Base-by-base conservation (phyloP, 1,284 basidiomycete species). In the Heterobasidion occidentale region DNA sequence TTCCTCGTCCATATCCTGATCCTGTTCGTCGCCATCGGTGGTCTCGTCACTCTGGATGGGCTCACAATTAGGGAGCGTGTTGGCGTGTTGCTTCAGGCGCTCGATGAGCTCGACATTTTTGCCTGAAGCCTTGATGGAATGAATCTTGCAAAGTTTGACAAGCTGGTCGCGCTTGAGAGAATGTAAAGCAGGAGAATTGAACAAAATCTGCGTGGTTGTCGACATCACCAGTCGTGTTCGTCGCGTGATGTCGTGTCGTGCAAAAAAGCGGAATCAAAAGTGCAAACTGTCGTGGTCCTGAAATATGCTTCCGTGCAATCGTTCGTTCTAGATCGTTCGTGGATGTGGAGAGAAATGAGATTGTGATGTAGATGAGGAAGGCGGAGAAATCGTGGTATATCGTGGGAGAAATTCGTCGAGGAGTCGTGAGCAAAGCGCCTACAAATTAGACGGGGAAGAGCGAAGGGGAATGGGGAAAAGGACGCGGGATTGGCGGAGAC, bases 131-230 rank as follows among this genome's bases (percentile, higher is more conserved):
- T 88, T 90, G 67, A 91, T 75, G 0, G 80, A 76, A 67, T 91
- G 86, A 27, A 83, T 79, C 68, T 90, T 90, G 80, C 89, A 91
- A 48, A 91, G 75, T 61, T 87, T 88, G 58, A 89, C 77, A 47
- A 91, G 84, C 64, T 91, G 88, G 52, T 88, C 82, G 51, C 88
- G 84, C 67, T 89, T 90, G 46, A 91, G 78, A 11, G 87, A 86
- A 65, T 88, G 81, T 27, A 91, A 70, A 0, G 89, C 88, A 0
- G 88, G 86, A 3, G 87, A 88, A 69, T 91, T 89, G 72, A 86
- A 89, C 8, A 91, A 70, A 53, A 91, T 90, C 63, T 88, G 77
- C 0, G 85, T 88, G 1, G 85, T 87, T 7, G 27, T 82, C 45
- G 83, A 79, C 84, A 81, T 82, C 36, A 58, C 57, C 51, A 7